A percentile compares a stretch with the other conserved stretches of the same genome.
Evolutionary conservation across 768 basidiomycete genomes (phyloP).

Genomic region (Amanita phalloides): DNA sequence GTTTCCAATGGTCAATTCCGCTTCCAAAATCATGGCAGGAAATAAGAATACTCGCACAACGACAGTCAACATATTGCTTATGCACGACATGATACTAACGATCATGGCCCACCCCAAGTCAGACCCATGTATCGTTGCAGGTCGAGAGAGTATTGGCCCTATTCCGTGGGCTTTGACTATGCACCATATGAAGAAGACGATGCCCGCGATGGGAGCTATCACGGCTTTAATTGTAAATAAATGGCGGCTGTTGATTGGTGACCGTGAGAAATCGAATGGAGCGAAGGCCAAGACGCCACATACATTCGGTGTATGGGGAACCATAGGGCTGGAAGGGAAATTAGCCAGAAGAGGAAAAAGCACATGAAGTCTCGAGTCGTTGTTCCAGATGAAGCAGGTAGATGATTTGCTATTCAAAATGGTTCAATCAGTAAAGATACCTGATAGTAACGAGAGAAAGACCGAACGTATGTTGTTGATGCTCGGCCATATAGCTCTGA

Average conservation of each 20-base stretch:
- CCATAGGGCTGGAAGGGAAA: conserved; percentile 72
- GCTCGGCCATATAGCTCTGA: conserved; percentile 70
- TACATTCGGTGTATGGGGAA: conserved; percentile 77
- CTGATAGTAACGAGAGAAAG: not conserved
- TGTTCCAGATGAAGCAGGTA: conserved; percentile 64
- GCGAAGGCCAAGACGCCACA: conserved; percentile 12
- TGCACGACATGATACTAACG: conserved; percentile 61
- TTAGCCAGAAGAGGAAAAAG: conserved; percentile 83
- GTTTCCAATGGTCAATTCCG: not conserved
- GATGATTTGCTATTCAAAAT: conserved; percentile 42
- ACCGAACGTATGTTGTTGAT: conserved; percentile 53
- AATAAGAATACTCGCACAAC: conserved; percentile 35
- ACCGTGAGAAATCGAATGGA: not conserved
- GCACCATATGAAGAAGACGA: conserved; percentile 70
- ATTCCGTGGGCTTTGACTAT: conserved; percentile 70
- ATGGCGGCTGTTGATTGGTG: conserved; percentile 38
- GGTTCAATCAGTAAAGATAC: not conserved
- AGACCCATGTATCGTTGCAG: conserved; percentile 53
- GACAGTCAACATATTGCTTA: conserved; percentile 71
- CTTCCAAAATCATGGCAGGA: not conserved
- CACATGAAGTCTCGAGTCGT: conserved; percentile 64
- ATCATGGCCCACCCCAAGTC: conserved; percentile 72
- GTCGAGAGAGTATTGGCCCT: conserved; percentile 61
- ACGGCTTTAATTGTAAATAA: conserved; percentile 74
- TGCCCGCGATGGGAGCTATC: conserved; percentile 58